Base-by-base conservation (phyloP, 768 basidiomycete species). In the Lentinula lateritia region DNA sequence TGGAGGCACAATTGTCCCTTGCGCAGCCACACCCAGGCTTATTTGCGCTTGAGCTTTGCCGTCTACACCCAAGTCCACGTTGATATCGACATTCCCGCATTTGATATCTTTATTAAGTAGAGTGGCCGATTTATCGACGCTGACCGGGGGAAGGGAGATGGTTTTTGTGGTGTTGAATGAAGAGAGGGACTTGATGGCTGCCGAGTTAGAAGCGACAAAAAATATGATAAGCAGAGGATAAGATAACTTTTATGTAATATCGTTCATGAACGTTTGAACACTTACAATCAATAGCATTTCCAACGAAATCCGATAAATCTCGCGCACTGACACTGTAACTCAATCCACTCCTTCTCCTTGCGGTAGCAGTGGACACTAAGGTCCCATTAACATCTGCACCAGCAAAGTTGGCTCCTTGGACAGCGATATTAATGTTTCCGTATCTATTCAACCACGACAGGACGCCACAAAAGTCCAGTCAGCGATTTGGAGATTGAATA, bases 1-100 rank as follows among this genome's bases (percentile, higher is more conserved):
- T 0, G 79, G 80, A 2, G 82, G 83, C 2, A 81, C 58, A 52
- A 84, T 69, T 5, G 78, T 78, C 13, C 83, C 82, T 34, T 61
- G 68, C 0, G 75, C 79, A 6, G 73, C 77, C 6, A 82, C 67
- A 12, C 79, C 80, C 18, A 80, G 63, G 9, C 70, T 69, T 1
- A 73, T 72, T 3, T 71, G 62, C 0, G 73, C 77, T 50, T 76
- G 69, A 3, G 74, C 75, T 32, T 70, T 70, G 13, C 50, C 59
- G 39, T 60, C 50, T 6, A 70, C 71, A 20, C 69, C 65, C 5
- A 74, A 63, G 56, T 75, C 72, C 0, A 72, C 65, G n/a, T 66
- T 70, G 9, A 75, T 36, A 39, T 66, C 60, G 0, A 69, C 75
- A 1, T 48, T 60, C 5, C 72, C 52, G 0, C 71, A 63, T 20